phyloP scores from a whole-genome alignment of 148 eudicot genomes.

The Vaccinium darrowii region DNA sequence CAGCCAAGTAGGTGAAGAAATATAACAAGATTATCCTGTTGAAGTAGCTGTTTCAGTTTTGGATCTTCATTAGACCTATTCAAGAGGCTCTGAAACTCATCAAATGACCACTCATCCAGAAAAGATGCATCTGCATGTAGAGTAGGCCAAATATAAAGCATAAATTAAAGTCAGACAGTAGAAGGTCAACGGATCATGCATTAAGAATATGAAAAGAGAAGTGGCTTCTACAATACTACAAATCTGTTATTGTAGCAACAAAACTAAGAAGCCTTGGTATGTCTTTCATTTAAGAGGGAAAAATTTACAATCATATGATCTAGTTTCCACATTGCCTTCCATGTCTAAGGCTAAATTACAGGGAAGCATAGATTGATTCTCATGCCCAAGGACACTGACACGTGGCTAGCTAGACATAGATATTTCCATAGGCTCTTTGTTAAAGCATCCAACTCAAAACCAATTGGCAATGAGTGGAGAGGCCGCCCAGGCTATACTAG shows the following conservation, averaged over 20 bases:
- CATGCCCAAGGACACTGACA: conserved; percentile 3
- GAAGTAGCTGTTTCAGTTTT: conserved; percentile 61
- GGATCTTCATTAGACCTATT: conserved; percentile 75
- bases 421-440: neutral
- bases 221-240: neutral
- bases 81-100: conserved; percentile 78
- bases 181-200: neutral
- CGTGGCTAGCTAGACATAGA: neutral
- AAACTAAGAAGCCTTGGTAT: neutral
- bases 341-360: neutral
- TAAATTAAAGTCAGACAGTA: conserved; percentile 13
- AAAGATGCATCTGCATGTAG: conserved; percentile 89
- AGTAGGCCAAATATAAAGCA: conserved; percentile 26
- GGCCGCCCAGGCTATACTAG: no score
- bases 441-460: no score
- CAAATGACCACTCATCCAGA: conserved; percentile 99
- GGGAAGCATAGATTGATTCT: neutral
- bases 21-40: conserved; percentile 69
- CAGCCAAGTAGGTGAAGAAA: conserved; percentile 95
- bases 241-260: neutral
- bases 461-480: no score
- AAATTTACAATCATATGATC: conserved; percentile 5
- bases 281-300: neutral
- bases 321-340: neutral
- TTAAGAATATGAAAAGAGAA: neutral